A percentile compares a stretch with the other conserved stretches of the same genome.
Conservation (phyloP, 768 basidiomycete species). For the Dentipellis sp. region DNA sequence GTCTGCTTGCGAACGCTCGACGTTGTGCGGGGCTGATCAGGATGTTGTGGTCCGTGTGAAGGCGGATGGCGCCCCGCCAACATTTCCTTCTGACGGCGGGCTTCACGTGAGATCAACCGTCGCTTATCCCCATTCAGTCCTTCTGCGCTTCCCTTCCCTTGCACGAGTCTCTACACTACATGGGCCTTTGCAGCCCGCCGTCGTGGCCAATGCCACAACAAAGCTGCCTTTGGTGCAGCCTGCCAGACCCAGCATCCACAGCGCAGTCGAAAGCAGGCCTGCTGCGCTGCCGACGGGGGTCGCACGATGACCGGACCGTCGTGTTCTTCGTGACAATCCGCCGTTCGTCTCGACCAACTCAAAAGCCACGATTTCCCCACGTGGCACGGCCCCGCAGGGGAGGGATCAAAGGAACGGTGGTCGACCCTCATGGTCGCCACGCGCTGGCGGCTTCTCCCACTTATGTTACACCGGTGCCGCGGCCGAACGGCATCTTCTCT, state of each 20-base stretch:
- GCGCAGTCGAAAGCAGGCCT: neutral
- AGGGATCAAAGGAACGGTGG: too few species aligned
- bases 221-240: neutral
- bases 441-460: too few species aligned
- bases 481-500: too few species aligned
- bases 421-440: too few species aligned
- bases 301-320: neutral
- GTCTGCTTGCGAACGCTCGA: neutral
- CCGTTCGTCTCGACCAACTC: neutral
- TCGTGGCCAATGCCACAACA: neutral
- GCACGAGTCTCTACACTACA: neutral
- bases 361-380: neutral
- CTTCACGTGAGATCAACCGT: neutral
- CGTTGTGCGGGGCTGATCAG: neutral
- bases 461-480: too few species aligned
- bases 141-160: neutral
- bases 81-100: neutral
- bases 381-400: neutral
- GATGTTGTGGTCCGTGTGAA: neutral
- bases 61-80: neutral
- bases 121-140: neutral
- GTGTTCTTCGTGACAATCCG: neutral
- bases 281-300: neutral
- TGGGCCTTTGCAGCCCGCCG: neutral
- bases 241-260: neutral